Conservation (phyloP, 2,329 filamentous ascomycete genomes). For the Mariannaea sp. region DNA sequence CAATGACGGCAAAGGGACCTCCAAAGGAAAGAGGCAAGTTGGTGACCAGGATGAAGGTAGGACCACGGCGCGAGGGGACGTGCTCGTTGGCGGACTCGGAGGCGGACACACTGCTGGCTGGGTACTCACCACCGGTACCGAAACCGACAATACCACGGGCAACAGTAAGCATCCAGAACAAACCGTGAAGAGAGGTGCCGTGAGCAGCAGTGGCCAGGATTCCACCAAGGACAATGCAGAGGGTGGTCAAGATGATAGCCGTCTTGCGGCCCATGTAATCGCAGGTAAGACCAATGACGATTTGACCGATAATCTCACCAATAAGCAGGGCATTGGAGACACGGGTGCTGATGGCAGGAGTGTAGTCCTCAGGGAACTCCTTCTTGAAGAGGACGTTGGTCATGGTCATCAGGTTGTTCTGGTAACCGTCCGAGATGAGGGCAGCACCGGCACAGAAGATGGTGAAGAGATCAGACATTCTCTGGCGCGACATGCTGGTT, state of each 20-base stretch:
- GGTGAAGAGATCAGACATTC: constrained; percentile 17
- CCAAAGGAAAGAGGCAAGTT: constrained; percentile 43
- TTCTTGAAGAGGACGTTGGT: constrained; percentile 40
- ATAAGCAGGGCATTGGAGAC: constrained; percentile 49
- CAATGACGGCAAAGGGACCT: constrained; percentile 47
- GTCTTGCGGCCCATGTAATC: constrained; percentile 55
- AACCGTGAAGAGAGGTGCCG: constrained; percentile 51
- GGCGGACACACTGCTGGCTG: constrained; percentile 51
- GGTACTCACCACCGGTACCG: constrained; percentile 53
- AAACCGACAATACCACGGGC: constrained; percentile 55
- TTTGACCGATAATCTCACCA: constrained; percentile 49
- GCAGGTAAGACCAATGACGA: constrained; percentile 49
- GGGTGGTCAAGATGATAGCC: constrained; percentile 52
- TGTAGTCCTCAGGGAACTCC: constrained; percentile 44
- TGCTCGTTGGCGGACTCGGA: constrained; percentile 55
- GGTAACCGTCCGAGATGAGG: constrained; percentile 44
- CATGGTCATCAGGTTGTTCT: constrained; percentile 46
- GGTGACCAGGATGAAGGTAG: constrained; percentile 53
- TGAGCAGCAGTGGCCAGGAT: constrained; percentile 53
- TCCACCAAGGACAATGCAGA: constrained; percentile 52
- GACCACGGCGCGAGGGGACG: constrained; percentile 44
- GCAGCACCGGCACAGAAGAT: constrained; percentile 41
- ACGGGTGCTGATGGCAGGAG: constrained; percentile 45
- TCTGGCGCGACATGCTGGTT: neutral
- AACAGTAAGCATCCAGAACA: constrained; percentile 59